Evolutionary conservation across 2,329 filamentous ascomycete species (phyloP), one percentile per base, ranked within the genome.

Genomic region (Xylariomycetidae sp.): DNA sequence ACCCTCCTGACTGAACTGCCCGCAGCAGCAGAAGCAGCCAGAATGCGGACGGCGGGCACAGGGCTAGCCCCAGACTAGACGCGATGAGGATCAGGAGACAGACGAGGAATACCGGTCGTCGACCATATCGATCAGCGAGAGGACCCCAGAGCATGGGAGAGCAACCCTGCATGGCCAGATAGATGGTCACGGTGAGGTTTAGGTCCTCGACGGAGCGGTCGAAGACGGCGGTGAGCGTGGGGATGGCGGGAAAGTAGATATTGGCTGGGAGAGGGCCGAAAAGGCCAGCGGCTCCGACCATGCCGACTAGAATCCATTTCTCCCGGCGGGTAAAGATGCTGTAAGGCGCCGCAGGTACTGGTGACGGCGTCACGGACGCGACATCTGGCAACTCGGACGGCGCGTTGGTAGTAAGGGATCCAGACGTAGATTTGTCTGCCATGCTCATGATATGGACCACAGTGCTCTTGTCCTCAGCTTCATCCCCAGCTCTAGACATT

Each of bases 61-160:
- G 29, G 0, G 54, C 54, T 18, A 59, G 41, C 3, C 56, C 54
- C 6, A 58, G 41, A 27, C 56, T 53, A 1, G 56, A 50, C 10
- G 45, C 54, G 3, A 57, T 37, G 5, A 59, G 40, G 7, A 59
- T 48, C 5, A 46, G 17, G 5, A 59, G 36, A 23, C 54, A 58
- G 23, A 48, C 28, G 1, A 57, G 12, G 6, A 57, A 56, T 3
- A 56, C 29, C 0, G 53, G 51, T 4, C 56, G 41, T 2, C 56
- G 45, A 6, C 56, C 56, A 25, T 54, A 53, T 5, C 50, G 48
- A 29, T 59, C 56, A 2, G 54, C 57, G 6, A 59, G 36, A 2
- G 56, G 46, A 6, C 56, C 56, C 56, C 56, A 59, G 7, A 59
- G 44, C 50, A 58, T 57, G 2, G 54, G 56, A 1, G 56, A 47